Base-by-base conservation (phyloP, 2,329 filamentous ascomycete genomes). In the Stachybotrys elegans region DNA sequence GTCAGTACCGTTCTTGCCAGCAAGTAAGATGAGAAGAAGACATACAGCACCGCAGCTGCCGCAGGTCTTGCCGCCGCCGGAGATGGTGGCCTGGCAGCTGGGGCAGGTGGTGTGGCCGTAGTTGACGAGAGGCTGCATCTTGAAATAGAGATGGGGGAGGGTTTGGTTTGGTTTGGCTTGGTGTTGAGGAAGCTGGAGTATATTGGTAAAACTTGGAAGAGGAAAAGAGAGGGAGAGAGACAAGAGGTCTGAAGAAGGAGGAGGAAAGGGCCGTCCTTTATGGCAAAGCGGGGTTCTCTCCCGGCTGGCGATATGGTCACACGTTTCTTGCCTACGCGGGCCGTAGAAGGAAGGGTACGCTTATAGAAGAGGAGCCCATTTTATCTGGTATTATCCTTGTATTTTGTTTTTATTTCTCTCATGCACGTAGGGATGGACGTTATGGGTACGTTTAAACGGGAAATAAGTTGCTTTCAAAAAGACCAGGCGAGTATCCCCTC, bases 11-110 rank as follows among this genome's bases (percentile, higher is more conserved):
- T 39, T 21, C 23, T 39, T n/a, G 11, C 17, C 4, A 8, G 13
- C 5, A 16, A 23, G 20, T 14, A 20, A 43, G 36, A 7, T 40
- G 35, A 22, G 19, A 31, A 22, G 13, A 19, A 25, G 25, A 69
- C 77, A 56, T 69, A 81, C 78, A 56, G 78, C 75, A 44, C 78
- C 78, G 66, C 78, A 81, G 46, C 69, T 66, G 46, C 57, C 54
- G 68, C 78, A 81, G 48, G 68, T 71, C 75, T 81, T 81, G 66
- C 55, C 54, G 34, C 56, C 54, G 53, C 67, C 67, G 38, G 62
- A 56, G 53, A 72, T 69, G 57, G 65, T 48, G 54, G 68, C 65
- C 55, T 69, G 71, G 70, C 78, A 81, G 68, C 76, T 79, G 67
- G 78, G 78, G 71, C 78, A 81, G 54, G 59, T 52, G 45, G 58